Evolutionary conservation across 73 alveolate genomes (phyloP).

Genomic region (Tetrahymena thermophila): DNA sequence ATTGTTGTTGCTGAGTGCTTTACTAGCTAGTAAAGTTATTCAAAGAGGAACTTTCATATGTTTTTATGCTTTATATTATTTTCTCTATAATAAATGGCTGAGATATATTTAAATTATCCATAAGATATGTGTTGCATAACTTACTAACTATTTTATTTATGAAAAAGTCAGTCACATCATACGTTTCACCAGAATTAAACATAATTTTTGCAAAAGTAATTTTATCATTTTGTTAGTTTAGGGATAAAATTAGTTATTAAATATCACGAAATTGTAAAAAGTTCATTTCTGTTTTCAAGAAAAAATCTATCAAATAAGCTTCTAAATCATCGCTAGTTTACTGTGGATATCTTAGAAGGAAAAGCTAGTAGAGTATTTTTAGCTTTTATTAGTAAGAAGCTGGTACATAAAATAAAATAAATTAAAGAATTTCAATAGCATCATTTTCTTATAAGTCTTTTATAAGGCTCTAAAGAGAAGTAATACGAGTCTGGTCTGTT

Average conservation of each 20-base stretch:
- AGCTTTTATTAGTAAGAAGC: background rate
- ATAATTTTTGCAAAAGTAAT: background rate
- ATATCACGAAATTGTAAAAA: background rate
- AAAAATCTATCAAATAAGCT: background rate
- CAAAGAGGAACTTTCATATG: background rate
- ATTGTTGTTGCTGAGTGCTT: background rate
- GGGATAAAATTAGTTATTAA: background rate
- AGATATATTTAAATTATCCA: background rate
- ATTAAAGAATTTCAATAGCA: background rate
- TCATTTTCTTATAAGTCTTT: background rate
- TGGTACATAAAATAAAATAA: background rate
- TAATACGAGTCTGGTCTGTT: background rate
- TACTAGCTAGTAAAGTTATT: background rate
- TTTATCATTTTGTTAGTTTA: background rate
- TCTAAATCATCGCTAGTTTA: background rate
- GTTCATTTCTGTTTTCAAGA: background rate
- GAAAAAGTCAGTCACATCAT: background rate
- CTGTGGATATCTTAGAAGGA: background rate
- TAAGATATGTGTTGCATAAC: background rate
- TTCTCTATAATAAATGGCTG: background rate
- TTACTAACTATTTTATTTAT: background rate
- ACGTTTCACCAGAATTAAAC: background rate
- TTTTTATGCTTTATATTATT: background rate
- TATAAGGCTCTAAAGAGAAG: background rate
- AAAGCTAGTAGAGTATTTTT: background rate